Evolutionary conservation across 2,329 filamentous ascomycete genomes (phyloP).

Genomic region (Hypomyces rosellus): DNA sequence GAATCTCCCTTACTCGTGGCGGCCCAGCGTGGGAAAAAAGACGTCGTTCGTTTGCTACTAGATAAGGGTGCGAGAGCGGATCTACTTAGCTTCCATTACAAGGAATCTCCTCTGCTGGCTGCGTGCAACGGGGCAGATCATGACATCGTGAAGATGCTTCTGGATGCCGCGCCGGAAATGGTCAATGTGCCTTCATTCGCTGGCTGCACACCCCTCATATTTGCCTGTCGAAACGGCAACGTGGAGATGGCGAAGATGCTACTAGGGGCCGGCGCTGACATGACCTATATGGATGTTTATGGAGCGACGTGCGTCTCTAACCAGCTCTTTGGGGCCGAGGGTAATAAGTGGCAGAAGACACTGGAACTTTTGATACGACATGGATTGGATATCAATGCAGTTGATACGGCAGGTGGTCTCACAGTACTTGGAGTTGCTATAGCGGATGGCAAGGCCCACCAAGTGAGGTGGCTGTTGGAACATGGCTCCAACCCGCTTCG

Average conservation of each 20-base stretch:
- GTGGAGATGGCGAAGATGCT: constrained; percentile 13
- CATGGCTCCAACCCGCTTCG: constrained; percentile 17
- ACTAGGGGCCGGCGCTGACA: constrained; percentile 16
- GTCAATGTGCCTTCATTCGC: constrained; percentile 10
- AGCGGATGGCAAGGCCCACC: constrained; percentile 5
- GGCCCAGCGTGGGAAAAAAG: constrained; percentile 7
- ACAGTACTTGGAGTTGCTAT: constrained; percentile 16
- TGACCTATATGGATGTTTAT: background rate
- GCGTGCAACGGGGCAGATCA: constrained; percentile 13
- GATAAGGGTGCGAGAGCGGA: constrained; percentile 15
- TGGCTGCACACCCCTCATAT: constrained; percentile 14
- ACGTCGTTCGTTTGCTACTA: constrained; percentile 15
- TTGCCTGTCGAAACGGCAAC: constrained; percentile 12
- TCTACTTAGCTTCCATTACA: constrained; percentile 6
- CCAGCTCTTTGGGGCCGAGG: constrained; percentile 7
- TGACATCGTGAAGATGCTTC: constrained; percentile 14
- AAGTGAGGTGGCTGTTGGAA: constrained; percentile 17
- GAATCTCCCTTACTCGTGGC: constrained; percentile 16
- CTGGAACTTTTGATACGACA: constrained; percentile 14
- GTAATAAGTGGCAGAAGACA: constrained; percentile 5
- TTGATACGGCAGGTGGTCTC: constrained; percentile 10
- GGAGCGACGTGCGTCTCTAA: constrained; percentile 12
- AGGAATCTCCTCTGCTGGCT: constrained; percentile 15
- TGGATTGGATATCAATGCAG: constrained; percentile 16
- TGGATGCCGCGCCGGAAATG: constrained; percentile 15